phyloP scores from a whole-genome alignment of 139 green algal species.

The Chlorella sorokiniana region DNA sequence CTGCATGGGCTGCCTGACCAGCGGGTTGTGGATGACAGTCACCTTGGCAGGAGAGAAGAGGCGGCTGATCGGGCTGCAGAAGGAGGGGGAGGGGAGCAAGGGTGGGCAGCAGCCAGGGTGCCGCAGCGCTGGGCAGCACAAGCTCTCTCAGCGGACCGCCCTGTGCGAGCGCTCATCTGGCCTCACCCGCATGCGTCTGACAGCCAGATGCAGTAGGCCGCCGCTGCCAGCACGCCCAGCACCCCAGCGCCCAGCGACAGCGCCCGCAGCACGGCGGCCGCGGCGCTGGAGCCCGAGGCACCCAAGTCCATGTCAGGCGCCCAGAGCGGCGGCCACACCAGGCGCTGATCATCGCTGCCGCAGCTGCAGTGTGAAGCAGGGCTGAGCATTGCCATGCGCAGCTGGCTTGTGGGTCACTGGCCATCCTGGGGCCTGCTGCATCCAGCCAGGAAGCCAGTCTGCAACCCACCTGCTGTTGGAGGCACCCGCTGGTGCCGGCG shows the following conservation, averaged over 20 bases:
- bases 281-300: too few relatives aligned
- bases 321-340: not conserved
- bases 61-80: not conserved
- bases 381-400: not conserved
- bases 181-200: too few relatives aligned
- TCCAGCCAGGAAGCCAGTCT: too few relatives aligned
- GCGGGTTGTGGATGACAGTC: conserved; percentile 4
- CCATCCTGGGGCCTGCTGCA: too few relatives aligned
- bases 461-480: not conserved
- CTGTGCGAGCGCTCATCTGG: too few relatives aligned
- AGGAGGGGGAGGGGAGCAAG: not conserved
- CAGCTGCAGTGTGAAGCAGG: not conserved
- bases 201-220: not conserved
- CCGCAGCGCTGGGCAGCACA: too few relatives aligned
- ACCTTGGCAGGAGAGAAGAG: not conserved
- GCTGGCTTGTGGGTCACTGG: too few relatives aligned
- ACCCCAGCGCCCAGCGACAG: too few relatives aligned
- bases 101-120: not conserved
- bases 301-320: too few relatives aligned
- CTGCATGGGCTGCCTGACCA: not conserved
- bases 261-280: too few relatives aligned
- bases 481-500: too few relatives aligned
- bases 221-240: not conserved
- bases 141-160: too few relatives aligned
- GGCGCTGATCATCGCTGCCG: not conserved